Conservation (phyloP, 164 flowering plant genomes). For the Umbellularia californica region DNA sequence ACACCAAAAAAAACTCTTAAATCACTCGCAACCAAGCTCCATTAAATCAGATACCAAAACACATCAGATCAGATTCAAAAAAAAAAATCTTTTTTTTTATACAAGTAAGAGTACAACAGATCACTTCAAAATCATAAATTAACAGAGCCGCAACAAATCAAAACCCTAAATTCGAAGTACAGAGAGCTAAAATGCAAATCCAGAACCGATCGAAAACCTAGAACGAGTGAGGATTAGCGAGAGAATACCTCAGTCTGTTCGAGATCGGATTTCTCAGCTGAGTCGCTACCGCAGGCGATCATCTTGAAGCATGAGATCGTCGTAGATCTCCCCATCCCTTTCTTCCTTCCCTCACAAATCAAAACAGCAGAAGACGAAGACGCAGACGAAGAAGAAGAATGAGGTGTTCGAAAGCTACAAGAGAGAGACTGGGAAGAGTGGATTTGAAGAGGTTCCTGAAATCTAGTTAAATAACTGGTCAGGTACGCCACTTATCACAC, state of each 20-base stretch:
- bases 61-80: too few relatives aligned
- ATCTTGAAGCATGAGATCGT: slow-evolving; percentile 57
- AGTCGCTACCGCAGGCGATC: slow-evolving; percentile 57
- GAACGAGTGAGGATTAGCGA: not conserved
- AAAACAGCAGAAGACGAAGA: too few relatives aligned
- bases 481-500: too few relatives aligned
- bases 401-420: too few relatives aligned
- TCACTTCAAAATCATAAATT: not conserved
- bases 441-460: too few relatives aligned
- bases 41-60: too few relatives aligned
- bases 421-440: too few relatives aligned
- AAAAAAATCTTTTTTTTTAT: not conserved
- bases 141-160: not conserved
- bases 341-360: not conserved
- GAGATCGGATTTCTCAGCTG: slow-evolving; percentile 36
- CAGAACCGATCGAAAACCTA: too few relatives aligned
- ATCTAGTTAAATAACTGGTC: too few relatives aligned
- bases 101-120: not conserved
- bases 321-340: slow-evolving; percentile 50
- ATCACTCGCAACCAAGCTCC: too few relatives aligned
- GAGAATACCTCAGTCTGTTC: slow-evolving; percentile 36
- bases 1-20: too few relatives aligned
- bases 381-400: too few relatives aligned
- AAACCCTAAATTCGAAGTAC: not conserved
- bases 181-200: not conserved